Percentiles rank a stretch among this genome's conserved stretches.
phyloP scores from a whole-genome alignment of 106 monocot species.

The Allium fistulosum region DNA sequence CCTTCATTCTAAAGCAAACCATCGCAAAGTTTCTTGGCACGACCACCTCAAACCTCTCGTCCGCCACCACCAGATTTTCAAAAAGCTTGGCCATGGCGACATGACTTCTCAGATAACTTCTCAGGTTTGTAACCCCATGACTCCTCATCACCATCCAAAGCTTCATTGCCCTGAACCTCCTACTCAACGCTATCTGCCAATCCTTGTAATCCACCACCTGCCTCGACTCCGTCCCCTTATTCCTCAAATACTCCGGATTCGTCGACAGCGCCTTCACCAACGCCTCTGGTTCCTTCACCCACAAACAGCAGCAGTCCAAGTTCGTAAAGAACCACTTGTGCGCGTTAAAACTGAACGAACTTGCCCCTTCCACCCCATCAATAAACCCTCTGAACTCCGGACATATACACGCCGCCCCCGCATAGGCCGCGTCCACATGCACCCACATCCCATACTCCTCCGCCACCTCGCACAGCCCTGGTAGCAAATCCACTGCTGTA shows the following conservation, averaged over 20 bases:
- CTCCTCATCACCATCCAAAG: conserved; percentile 49
- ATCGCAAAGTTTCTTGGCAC: conserved; percentile 27
- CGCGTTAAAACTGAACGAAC: conserved; percentile 24
- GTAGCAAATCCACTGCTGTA: conserved; percentile 31
- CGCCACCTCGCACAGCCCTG: conserved; percentile 14
- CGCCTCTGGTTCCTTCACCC: conserved; percentile 16
- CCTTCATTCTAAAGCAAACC: conserved; percentile 42
- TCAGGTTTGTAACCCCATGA: conserved; percentile 35
- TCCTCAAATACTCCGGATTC: conserved; percentile 39
- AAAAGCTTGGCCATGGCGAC: conserved; percentile 45
- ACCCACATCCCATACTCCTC: conserved; percentile 26
- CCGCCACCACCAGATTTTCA: conserved; percentile 23
- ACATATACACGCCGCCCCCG: conserved; percentile 23
- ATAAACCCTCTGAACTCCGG: conserved; percentile 22
- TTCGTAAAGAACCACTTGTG: conserved; percentile 32
- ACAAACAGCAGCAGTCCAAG: conserved; percentile 27
- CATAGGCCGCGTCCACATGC: conserved; percentile 36
- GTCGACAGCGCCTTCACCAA: conserved; percentile 14
- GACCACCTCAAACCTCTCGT: conserved; percentile 50
- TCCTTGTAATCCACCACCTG: conserved; percentile 54
- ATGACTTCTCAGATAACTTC: conserved; percentile 20
- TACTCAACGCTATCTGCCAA: conserved; percentile 48
- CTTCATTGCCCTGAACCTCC: conserved; percentile 39
- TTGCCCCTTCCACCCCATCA: conserved; percentile 19
- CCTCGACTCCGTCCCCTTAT: conserved; percentile 36